Evolutionary conservation across 2,329 filamentous ascomycete species (phyloP), one percentile per base, ranked within the genome.

Genomic region (Gyromitra esculenta): DNA sequence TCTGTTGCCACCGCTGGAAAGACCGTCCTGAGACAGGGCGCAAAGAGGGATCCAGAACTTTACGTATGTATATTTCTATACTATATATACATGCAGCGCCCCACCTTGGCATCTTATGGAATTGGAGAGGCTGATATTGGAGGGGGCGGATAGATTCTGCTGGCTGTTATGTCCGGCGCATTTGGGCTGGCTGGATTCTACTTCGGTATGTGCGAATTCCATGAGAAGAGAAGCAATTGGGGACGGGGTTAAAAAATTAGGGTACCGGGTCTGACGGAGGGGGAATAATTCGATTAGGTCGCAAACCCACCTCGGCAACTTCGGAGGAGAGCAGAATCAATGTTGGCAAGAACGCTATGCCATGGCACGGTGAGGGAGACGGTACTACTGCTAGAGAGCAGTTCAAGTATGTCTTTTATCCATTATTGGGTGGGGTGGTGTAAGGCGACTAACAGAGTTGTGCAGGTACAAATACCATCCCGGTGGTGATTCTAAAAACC

Each of bases 171-270:
- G 93, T 90, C 91, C 82, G 91, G 91, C 84, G 92, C 93, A 82
- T 92, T 97, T 83, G 90, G 91, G 82, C 90, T 96, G 82, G 95
- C 93, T 81, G 95, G 95, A 84, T 97, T 91, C 90, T 93, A 94
- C 86, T 92, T 96, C 82, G 91, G 91, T 92, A 88, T 83, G 66
- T 75, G 21, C 64, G 7, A 41, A 54, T 56, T 67, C 73, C 45
- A 67, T 57, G 25, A 41, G 57, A 15, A 25, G n/a, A 35, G 18
- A 6, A 43, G n/a, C 7, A 25, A 56, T 7, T 2, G 15, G 35
- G 41, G 60, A 35, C 5, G 18, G 11, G 62, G 39, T 21, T 72
- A 7, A 50, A 68, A 31, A 31, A 31, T 3, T 73, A 43, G 73
- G 64, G 69, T 65, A 50, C 56, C 54, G 39, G 25, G 25, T 31